These are phyloP conservation scores for Parastagonospora nodorum DNA, from an alignment of 2,329 filamentous ascomycete species.

Conservation along the genomic window DNA sequence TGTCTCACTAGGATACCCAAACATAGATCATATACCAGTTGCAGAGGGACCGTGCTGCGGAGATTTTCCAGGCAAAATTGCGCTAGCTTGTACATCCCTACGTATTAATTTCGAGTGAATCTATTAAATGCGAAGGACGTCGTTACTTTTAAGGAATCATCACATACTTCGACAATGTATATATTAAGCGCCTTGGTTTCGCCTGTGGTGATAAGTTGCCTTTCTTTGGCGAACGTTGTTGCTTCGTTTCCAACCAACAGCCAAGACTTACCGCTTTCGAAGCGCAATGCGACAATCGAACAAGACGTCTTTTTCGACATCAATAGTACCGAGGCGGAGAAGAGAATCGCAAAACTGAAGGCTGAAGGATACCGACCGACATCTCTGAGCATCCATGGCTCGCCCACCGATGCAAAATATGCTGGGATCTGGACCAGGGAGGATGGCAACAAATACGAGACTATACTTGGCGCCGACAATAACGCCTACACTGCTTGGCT, in stretches of 20 bases:
- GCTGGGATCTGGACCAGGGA: slow-evolving; percentile 25
- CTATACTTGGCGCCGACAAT: slow-evolving; percentile 18
- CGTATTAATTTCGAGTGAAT: neutral
- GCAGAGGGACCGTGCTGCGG: neutral
- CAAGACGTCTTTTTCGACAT: slow-evolving; percentile 16
- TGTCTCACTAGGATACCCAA: neutral
- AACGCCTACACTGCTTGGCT: slow-evolving; percentile 22
- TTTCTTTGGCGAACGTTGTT: slow-evolving; percentile 12
- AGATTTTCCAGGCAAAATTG: neutral
- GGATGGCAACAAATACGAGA: slow-evolving; percentile 17
- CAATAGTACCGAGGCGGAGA: slow-evolving; percentile 4
- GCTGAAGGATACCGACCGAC: slow-evolving; percentile 18
- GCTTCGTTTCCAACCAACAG: slow-evolving; percentile 7
- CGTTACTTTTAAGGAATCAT: neutral
- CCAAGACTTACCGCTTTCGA: slow-evolving; percentile 4
- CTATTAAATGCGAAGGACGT: slow-evolving; percentile 2
- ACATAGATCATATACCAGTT: neutral
- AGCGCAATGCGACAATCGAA: slow-evolving; percentile 13
- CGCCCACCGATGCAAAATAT: slow-evolving; percentile 15
- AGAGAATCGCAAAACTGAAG: slow-evolving; percentile 13
- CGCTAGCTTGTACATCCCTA: neutral
- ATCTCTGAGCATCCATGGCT: slow-evolving; percentile 21
- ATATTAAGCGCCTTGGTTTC: slow-evolving; percentile 7
- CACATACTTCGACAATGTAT: slow-evolving; percentile 6
- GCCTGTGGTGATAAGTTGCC: neutral